Percentiles rank a stretch among this genome's conserved stretches.
phyloP scores from a whole-genome alignment of 139 green algal species.

The Nannochloris sp. region DNA sequence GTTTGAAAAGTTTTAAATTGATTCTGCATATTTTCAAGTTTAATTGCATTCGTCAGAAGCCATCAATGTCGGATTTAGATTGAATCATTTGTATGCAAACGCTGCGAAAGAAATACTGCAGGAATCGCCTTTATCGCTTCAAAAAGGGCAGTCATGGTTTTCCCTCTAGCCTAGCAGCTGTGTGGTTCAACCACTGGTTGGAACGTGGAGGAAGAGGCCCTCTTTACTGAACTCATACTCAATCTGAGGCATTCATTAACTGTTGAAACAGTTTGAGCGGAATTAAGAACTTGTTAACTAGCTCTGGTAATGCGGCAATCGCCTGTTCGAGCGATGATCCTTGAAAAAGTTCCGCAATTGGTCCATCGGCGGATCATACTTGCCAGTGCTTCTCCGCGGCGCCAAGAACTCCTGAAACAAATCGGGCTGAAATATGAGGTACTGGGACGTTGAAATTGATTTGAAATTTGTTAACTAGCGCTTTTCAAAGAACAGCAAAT shows the following conservation, averaged over 20 bases:
- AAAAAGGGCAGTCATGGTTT: no score
- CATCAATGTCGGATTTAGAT: constrained; percentile 3
- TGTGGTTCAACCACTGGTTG: no score
- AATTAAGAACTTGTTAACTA: neutral
- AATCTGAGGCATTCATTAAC: neutral
- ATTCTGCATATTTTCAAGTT: neutral
- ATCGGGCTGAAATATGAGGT: constrained; percentile 53
- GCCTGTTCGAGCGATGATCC: constrained; percentile 31
- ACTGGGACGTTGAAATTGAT: no score
- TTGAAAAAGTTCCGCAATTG: constrained; percentile 45
- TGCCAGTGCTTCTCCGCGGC: constrained; percentile 50
- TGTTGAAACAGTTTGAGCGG: neutral
- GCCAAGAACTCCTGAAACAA: constrained; percentile 54
- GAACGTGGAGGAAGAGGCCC: no score
- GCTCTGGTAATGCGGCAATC: neutral
- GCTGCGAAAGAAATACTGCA: no score
- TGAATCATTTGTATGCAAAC: neutral
- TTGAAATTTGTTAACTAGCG: constrained; percentile 29
- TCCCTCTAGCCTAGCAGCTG: no score
- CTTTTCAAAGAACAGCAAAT: neutral
- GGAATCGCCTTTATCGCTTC: no score
- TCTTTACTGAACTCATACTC: no score
- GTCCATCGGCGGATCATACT: constrained; percentile 50
- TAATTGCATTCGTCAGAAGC: no score
- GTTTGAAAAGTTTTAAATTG: constrained; percentile 12